A percentile compares a stretch with the other conserved stretches of the same genome.
phyloP scores from a whole-genome alignment of 2,329 filamentous ascomycete species.

The Bipolaris cookei region DNA sequence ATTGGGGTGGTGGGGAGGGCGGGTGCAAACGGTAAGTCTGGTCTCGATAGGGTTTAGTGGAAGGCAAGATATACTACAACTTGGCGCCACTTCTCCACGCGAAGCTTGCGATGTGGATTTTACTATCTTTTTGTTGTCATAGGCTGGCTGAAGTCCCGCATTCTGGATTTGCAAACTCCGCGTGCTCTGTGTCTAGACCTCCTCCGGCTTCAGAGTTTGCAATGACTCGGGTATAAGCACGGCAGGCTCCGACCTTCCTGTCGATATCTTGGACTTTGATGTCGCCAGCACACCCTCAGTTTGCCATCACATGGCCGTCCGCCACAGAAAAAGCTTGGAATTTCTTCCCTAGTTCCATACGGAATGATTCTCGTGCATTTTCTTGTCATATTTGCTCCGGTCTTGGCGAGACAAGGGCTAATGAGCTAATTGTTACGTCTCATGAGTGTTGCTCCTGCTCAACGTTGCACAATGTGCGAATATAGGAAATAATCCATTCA shows the following conservation, averaged over 20 bases:
- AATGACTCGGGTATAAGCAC: neutral
- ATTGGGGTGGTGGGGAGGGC: conserved; percentile 7
- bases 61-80: neutral
- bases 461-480: neutral
- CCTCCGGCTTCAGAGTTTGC: neutral
- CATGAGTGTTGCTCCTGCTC: no score
- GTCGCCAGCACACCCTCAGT: neutral
- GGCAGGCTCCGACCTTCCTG: neutral
- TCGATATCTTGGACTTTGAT: neutral
- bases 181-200: neutral
- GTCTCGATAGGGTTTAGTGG: conserved; percentile 1
- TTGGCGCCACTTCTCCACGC: conserved; percentile 4
- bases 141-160: neutral
- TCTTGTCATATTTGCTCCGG: no score
- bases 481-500: neutral
- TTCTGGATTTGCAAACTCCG: neutral
- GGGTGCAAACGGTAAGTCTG: conserved; percentile 7
- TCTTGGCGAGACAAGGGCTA: no score
- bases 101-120: neutral
- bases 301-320: neutral
- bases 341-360: neutral
- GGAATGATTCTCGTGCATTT: neutral
- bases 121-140: neutral
- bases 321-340: neutral
- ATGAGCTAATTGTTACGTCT: no score